Base-by-base conservation (phyloP, 2,329 filamentous ascomycete species). In the Cladobotryum protrusum region DNA sequence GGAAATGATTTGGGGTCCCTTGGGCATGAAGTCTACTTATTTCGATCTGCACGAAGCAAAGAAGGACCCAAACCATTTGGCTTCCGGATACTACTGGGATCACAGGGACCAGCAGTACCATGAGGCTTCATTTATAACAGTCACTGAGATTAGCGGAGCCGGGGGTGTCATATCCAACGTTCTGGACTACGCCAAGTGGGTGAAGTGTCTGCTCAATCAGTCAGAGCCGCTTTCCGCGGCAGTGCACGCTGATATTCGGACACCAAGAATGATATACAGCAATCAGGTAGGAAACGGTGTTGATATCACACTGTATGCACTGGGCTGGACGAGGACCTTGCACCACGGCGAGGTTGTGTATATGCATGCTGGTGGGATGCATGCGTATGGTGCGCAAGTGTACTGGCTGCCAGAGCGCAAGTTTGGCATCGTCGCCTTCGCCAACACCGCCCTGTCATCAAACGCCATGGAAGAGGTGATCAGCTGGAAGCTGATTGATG, bases 171-270 rank as follows among this genome's bases (percentile, higher is more conserved):
- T 79, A 18, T 74, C 72, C 18, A 76, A 68, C 43, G 74, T 74
- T 1, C 47, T 66, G 7, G 77, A 81, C 61, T 80, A 77, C 57
- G 59, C 68, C 2, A 72, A 70, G 56, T 83, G 78, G 78, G 55
- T 79, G 3, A 63, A 65, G 20, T 74, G 72, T 17, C 62, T 80
- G 19, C 61, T 82, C 19, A 58, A 67, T 11, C 36, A 59, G 43
- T 37, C 51, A 0, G 45, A 39, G 4, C 61, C 61, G 7, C 56
- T 67, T 11, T 61, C 61, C 2, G 34, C 53, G 6, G 53, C 34
- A 0, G 57, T 56, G 2, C 64, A 66, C 45, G 15, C 48, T 2
- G 63, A 67, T n/a, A 60, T 70, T 8, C 58, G 60, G 24, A 59
- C 40, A 3, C 61, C 67, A 11, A 49, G 64, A 3, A 50, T 65